These are phyloP conservation scores for Microdochium trichocladiopsis DNA, from an alignment of 2,329 filamentous ascomycete species.

Conservation along the genomic window DNA sequence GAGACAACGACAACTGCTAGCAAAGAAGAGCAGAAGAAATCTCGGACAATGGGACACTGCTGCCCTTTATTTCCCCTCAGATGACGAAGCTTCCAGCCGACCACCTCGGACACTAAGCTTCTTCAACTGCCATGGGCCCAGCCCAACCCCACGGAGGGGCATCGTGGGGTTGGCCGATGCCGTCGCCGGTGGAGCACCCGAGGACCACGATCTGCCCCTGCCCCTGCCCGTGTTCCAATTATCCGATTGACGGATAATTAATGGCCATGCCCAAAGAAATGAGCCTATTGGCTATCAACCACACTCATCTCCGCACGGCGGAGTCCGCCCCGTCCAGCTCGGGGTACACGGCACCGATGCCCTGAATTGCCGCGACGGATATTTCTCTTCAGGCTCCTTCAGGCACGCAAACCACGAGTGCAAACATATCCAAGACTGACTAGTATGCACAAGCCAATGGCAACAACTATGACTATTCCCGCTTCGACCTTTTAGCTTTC, in stretches of 20 bases:
- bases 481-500: too few relatives aligned
- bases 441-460: too few relatives aligned
- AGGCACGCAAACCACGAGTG: too few relatives aligned
- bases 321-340: neutral
- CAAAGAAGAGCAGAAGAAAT: too few relatives aligned
- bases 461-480: too few relatives aligned
- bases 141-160: neutral
- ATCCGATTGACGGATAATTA: slow-evolving; percentile 3
- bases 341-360: neutral
- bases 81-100: too few relatives aligned
- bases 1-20: too few relatives aligned
- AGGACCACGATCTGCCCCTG: neutral
- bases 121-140: too few relatives aligned
- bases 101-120: too few relatives aligned
- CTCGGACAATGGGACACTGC: too few relatives aligned
- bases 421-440: too few relatives aligned
- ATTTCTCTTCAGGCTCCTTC: neutral
- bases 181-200: neutral
- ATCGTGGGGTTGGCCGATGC: slow-evolving; percentile 1
- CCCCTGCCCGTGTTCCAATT: neutral
- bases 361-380: neutral
- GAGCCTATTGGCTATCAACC: neutral
- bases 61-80: too few relatives aligned
- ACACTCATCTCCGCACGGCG: neutral
- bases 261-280: neutral